Conservation (phyloP, 106 monocot genomes). For the Dactylorhiza incarnata region DNA sequence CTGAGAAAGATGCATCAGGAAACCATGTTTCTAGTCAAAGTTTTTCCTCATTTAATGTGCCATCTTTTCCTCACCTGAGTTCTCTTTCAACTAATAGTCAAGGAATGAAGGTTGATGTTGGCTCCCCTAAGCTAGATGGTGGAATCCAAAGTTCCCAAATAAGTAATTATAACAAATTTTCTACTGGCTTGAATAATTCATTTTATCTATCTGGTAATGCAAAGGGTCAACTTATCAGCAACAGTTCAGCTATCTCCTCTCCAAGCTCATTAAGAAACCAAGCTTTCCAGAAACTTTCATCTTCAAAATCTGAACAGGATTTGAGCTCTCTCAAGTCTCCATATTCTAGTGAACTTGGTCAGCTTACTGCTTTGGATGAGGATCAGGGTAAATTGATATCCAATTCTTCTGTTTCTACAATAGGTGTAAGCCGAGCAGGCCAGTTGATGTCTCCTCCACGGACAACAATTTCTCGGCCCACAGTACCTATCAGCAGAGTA, state of each 20-base stretch:
- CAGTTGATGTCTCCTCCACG: slow-evolving; percentile 24
- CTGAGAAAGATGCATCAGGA: slow-evolving; percentile 39
- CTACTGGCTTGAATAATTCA: slow-evolving; percentile 23
- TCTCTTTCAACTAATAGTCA: slow-evolving; percentile 23
- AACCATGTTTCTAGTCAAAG: slow-evolving; percentile 13
- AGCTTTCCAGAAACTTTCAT: slow-evolving; percentile 27
- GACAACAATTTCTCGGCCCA: slow-evolving; percentile 11
- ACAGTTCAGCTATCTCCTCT: slow-evolving; percentile 22
- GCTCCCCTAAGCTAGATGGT: slow-evolving; percentile 38
- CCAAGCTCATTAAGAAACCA: slow-evolving; percentile 37
- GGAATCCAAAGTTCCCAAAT: slow-evolving; percentile 31
- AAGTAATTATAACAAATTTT: slow-evolving; percentile 21
- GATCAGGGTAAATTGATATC: slow-evolving; percentile 20
- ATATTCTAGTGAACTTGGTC: slow-evolving; percentile 28
- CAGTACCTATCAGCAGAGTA: slow-evolving; percentile 12
- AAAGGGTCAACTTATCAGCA: slow-evolving; percentile 30
- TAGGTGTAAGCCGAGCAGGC: slow-evolving; percentile 16
- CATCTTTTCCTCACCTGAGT: slow-evolving; percentile 20
- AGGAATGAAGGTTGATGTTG: slow-evolving; percentile 28
- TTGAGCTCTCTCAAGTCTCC: slow-evolving; percentile 34
- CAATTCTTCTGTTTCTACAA: slow-evolving; percentile 16
- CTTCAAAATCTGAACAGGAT: slow-evolving; percentile 68
- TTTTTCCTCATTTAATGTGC: slow-evolving; percentile 21
- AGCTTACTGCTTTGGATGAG: slow-evolving; percentile 31
- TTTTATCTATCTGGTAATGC: slow-evolving; percentile 26